These are phyloP conservation scores for Sclerotinia spermophila DNA, from an alignment of 2,329 filamentous ascomycete species.

Conservation along the genomic window DNA sequence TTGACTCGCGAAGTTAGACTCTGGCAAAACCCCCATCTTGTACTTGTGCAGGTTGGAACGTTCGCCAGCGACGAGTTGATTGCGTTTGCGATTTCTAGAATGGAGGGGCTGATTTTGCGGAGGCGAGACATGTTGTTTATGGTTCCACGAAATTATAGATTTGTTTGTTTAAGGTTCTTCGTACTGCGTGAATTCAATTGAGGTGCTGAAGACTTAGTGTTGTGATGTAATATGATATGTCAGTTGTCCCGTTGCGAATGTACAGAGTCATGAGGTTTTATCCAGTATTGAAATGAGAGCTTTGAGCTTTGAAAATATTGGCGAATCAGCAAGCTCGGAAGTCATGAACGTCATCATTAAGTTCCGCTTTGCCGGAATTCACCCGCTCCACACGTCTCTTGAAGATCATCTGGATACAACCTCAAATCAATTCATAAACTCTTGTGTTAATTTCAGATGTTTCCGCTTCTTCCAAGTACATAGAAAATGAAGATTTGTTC, in stretches of 20 bases:
- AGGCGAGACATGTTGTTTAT: slow-evolving; percentile 10
- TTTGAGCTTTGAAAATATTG: slow-evolving; percentile 1
- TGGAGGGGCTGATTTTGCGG: slow-evolving; percentile 27
- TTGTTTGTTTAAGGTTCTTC: not conserved
- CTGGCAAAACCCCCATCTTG: not conserved
- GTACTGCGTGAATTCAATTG: not conserved
- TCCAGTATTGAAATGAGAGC: not conserved
- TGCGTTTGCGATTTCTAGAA: slow-evolving; percentile 29
- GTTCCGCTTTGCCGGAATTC: not conserved
- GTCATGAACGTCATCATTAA: not conserved
- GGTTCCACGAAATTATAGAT: not conserved
- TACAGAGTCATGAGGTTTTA: not conserved
- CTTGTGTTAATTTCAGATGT: not conserved
- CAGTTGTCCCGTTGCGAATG: not conserved
- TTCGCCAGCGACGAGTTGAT: slow-evolving; percentile 24
- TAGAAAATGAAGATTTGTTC: not conserved
- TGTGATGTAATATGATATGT: not conserved
- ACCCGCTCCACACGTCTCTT: not conserved
- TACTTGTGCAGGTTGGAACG: not conserved
- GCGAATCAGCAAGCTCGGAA: slow-evolving; percentile 6
- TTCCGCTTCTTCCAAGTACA: not conserved
- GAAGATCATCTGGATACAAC: not conserved
- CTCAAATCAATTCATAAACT: too few relatives aligned
- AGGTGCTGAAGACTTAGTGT: not conserved
- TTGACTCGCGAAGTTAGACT: not conserved